A percentile compares a stretch with the other conserved stretches of the same genome.
These are phyloP conservation scores for Diaporthe sp. DNA, from an alignment of 2,329 filamentous ascomycete species.

Conservation along the genomic window DNA sequence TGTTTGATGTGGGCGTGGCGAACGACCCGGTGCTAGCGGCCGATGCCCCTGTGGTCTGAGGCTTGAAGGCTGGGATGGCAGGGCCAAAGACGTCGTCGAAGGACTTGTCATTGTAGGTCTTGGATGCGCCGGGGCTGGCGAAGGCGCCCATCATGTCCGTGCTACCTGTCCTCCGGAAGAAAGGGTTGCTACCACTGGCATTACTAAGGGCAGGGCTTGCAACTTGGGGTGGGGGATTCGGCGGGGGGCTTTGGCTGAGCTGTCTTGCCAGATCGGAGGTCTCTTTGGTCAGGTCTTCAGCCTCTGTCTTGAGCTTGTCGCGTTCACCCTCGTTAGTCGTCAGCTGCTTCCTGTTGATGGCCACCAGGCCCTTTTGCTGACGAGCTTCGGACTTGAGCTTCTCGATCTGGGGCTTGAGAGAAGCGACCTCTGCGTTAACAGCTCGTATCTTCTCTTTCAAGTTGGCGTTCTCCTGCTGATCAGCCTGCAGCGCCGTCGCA, in stretches of 20 bases:
- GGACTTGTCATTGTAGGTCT: conserved; percentile 72
- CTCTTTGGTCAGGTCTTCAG: conserved; percentile 75
- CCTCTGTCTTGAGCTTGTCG: conserved; percentile 88
- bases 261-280: conserved; percentile 71
- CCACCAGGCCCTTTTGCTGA: conserved; percentile 95
- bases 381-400: conserved; percentile 93
- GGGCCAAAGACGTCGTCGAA: conserved; percentile 92
- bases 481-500: conserved; percentile 80
- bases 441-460: conserved; percentile 90
- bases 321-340: conserved; percentile 89
- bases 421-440: conserved; percentile 84
- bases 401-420: conserved; percentile 91
- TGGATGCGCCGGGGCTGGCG: conserved; percentile 58
- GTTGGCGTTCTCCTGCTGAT: conserved; percentile 88
- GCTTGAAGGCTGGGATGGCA: conserved; percentile 73
- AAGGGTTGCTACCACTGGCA: conserved; percentile 90
- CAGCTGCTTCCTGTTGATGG: conserved; percentile 98
- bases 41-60: conserved; percentile 71
- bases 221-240: conserved; percentile 61
- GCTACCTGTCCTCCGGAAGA: conserved; percentile 82
- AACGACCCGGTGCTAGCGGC: conserved; percentile 66
- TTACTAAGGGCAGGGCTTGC: conserved; percentile 79
- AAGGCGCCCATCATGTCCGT: conserved; percentile 71
- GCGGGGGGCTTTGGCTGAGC: conserved; percentile 65
- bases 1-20: conserved; percentile 66